These are phyloP conservation scores for Reutealis trisperma DNA, from an alignment of 345 rosid species.

Conservation along the genomic window DNA sequence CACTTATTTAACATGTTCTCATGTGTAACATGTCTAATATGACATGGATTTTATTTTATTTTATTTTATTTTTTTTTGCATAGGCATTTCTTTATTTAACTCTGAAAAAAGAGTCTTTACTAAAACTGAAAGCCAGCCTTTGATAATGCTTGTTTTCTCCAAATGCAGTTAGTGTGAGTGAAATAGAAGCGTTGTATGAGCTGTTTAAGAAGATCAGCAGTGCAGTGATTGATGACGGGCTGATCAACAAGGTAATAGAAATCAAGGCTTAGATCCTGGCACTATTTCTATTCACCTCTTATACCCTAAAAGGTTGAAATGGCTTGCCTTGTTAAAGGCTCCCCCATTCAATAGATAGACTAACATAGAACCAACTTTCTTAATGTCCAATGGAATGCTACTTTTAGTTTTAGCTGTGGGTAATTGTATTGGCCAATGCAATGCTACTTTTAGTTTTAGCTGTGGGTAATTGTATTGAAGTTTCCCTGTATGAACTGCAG, in stretches of 20 bases:
- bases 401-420: too few relatives aligned
- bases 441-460: too few relatives aligned
- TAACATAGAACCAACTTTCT: not conserved
- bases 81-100: not conserved
- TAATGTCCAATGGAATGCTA: too few relatives aligned
- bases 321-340: not conserved
- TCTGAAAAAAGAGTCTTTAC: not conserved
- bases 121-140: not conserved
- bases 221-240: slow-evolving; percentile 32
- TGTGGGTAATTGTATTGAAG: not conserved
- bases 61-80: too few relatives aligned
- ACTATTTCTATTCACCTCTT: not conserved
- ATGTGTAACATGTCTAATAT: not conserved
- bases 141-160: slow-evolving; percentile 8
- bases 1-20: not conserved
- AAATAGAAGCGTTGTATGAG: slow-evolving; percentile 32
- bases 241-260: slow-evolving; percentile 26
- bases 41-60: too few relatives aligned
- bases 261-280: not conserved
- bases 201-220: slow-evolving; percentile 35
- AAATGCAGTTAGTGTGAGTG: slow-evolving; percentile 33
- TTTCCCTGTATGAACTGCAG: slow-evolving; percentile 7
- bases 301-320: not conserved
- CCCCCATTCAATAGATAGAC: not conserved
- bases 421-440: too few relatives aligned